phyloP scores from a whole-genome alignment of 306 rosid genomes.

The Begonia masoniana region DNA sequence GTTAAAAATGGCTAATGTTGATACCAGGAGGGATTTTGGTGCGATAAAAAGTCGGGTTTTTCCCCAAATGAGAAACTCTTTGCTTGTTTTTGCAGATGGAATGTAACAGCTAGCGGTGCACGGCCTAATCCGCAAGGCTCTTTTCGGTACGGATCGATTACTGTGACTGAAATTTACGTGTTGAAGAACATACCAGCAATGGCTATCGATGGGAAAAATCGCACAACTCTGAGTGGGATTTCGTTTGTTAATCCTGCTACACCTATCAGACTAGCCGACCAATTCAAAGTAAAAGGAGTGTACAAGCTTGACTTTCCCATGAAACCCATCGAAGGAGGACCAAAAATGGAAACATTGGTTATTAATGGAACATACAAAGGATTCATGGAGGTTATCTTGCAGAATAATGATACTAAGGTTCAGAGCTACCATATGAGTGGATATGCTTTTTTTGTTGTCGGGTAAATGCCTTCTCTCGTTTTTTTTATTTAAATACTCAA shows the following conservation, averaged over 20 bases:
- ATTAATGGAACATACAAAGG: constrained; percentile 87
- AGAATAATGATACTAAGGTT: constrained; percentile 89
- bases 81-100: constrained; percentile 54
- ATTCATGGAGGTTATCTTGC: constrained; percentile 78
- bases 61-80: constrained; percentile 14
- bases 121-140: constrained; percentile 99
- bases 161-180: constrained; percentile 79
- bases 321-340: constrained; percentile 56
- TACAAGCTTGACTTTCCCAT: constrained; percentile 89
- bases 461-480: constrained; percentile 31
- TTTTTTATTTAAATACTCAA: neutral
- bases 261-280: constrained; percentile 83
- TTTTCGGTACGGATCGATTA: constrained; percentile 87
- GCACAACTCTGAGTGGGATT: constrained; percentile 67
- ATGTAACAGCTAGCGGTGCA: constrained; percentile 96
- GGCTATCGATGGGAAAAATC: constrained; percentile 46
- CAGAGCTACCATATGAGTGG: constrained; percentile 81
- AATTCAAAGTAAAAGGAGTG: constrained; percentile 49
- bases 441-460: constrained; percentile 86
- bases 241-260: constrained; percentile 70
- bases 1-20: neutral
- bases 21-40: neutral
- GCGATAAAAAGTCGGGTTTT: neutral
- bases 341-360: constrained; percentile 58
- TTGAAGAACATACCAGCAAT: constrained; percentile 58